These are phyloP conservation scores for Simplicillium aogashimaense DNA, from an alignment of 2,329 filamentous ascomycete genomes.

Conservation along the genomic window DNA sequence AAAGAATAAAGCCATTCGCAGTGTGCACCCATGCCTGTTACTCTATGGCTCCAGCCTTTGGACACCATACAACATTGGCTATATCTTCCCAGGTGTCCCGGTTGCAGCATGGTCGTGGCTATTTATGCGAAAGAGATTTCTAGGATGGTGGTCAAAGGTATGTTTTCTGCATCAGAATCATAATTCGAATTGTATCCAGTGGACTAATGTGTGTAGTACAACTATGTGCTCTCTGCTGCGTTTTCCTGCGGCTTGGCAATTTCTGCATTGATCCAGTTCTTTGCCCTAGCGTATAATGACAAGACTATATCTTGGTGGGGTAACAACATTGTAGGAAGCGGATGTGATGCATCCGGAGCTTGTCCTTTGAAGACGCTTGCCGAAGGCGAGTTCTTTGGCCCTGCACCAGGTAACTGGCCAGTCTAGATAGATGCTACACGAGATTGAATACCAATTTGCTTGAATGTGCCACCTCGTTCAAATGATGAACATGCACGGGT, in stretches of 20 bases:
- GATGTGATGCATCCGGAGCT: conserved; percentile 26
- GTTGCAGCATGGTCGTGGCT: conserved; percentile 37
- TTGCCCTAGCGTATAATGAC: conserved; percentile 29
- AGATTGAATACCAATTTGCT: no score
- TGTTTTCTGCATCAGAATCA: no score
- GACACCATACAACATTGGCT: conserved; percentile 35
- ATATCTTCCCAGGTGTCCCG: conserved; percentile 35
- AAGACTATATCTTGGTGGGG: conserved; percentile 29
- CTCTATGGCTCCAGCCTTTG: conserved; percentile 27
- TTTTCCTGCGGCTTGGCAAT: conserved; percentile 31
- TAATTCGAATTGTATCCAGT: neutral
- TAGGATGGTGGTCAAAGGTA: conserved; percentile 37
- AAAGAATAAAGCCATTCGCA: conserved; percentile 19
- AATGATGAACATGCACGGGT: no score
- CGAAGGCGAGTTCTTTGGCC: conserved; percentile 17
- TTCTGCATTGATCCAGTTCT: conserved; percentile 31
- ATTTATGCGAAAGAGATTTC: conserved; percentile 31
- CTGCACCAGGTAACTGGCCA: conserved; percentile 6
- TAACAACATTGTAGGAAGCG: conserved; percentile 19
- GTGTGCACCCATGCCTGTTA: conserved; percentile 31
- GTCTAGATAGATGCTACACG: no score
- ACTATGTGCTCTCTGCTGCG: conserved; percentile 31
- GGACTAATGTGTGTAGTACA: conserved; percentile 8
- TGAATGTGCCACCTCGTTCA: no score
- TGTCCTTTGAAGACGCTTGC: conserved; percentile 6